Percentiles rank a stretch among this genome's conserved stretches.
phyloP scores from a whole-genome alignment of 257 asterid genomes.

The Capsicum chinense region DNA sequence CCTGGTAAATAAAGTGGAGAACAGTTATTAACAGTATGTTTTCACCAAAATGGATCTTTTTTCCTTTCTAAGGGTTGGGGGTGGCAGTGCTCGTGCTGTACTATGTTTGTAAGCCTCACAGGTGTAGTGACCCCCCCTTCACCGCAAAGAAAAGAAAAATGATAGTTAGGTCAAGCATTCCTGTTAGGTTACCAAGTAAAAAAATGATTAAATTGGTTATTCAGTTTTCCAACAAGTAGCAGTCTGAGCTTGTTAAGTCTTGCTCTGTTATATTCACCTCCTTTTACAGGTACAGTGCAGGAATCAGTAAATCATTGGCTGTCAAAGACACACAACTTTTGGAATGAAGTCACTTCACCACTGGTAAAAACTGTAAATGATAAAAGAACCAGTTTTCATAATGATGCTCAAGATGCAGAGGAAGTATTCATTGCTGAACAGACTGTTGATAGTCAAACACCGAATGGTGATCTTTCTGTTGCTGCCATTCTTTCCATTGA shows the following conservation, averaged over 20 bases:
- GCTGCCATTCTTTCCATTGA: slow-evolving; percentile 89
- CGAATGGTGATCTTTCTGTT: slow-evolving; percentile 79
- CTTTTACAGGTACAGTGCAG: slow-evolving; percentile 69
- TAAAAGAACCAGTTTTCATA: slow-evolving; percentile 49
- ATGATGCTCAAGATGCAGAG: slow-evolving; percentile 55
- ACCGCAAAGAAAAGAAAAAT: too few species aligned
- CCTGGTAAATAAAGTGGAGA: too few species aligned
- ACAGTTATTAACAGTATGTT: too few species aligned
- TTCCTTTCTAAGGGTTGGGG: too few species aligned
- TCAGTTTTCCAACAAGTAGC: neutral
- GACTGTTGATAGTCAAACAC: slow-evolving; percentile 68
- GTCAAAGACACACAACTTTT: slow-evolving; percentile 80
- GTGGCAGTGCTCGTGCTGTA: too few species aligned
- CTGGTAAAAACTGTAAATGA: slow-evolving; percentile 71
- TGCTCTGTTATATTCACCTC: neutral
- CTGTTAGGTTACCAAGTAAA: neutral
- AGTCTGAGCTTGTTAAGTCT: neutral
- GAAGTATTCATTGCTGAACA: slow-evolving; percentile 70
- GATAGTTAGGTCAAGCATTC: neutral
- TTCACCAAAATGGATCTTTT: too few species aligned
- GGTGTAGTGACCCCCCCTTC: too few species aligned
- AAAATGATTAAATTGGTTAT: neutral
- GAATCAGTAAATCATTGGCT: slow-evolving; percentile 78
- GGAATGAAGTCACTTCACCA: slow-evolving; percentile 77
- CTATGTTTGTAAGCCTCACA: too few species aligned